Evolutionary conservation across 208 protist genomes (phyloP), one percentile per base, ranked within the genome.

Genomic region (Leishmania guyanensis): DNA sequence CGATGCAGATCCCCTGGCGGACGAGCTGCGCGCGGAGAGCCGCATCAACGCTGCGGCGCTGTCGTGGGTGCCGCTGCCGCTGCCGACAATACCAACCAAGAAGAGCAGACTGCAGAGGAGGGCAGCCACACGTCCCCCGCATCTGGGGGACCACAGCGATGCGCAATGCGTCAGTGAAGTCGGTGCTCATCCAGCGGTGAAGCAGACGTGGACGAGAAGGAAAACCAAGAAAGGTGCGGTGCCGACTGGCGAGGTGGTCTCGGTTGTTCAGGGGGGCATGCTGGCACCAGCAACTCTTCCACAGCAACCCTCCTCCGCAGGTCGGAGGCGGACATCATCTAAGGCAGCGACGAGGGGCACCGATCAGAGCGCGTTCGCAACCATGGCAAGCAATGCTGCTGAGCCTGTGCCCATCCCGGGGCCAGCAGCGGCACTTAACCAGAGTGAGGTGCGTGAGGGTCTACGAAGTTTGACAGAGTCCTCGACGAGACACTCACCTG

Each of bases 61-160:
- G 43, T 65, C 80, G 62, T 84, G 80, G 80, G 56, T 43, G 33
- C 68, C 80, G 48, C 60, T 36, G 20, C 68, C 75, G 33, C 69
- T 84, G 68, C 80, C 65, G 10, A 51, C 51, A n/a, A 29, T 66
- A 14, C 33, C 5, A 53, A 46, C 16, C 17, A 71, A 69, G 64
- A 74, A 73, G 56, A 33, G 16, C 43, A 72, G 33, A 60, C 33
- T 29, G 50, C 46, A 50, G 46, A 10, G 6, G 26, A 5, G 16
- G 9, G 6, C 26, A n/a, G 4, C 36, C 6, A 68, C 43, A 46
- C 3, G 26, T 17, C 43, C 36, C 50, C 53, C 77, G 17, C 43
- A 36, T 73, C 17, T 3, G 22, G 43, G 4, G 43, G 46, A 26
- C 46, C 17, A 36, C 69, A 4, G 10, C 26, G 46, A 53, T 73